Evolutionary conservation across 352 stramenopile genomes (phyloP).

Genomic region (Hyaloperonospora brassicae): DNA sequence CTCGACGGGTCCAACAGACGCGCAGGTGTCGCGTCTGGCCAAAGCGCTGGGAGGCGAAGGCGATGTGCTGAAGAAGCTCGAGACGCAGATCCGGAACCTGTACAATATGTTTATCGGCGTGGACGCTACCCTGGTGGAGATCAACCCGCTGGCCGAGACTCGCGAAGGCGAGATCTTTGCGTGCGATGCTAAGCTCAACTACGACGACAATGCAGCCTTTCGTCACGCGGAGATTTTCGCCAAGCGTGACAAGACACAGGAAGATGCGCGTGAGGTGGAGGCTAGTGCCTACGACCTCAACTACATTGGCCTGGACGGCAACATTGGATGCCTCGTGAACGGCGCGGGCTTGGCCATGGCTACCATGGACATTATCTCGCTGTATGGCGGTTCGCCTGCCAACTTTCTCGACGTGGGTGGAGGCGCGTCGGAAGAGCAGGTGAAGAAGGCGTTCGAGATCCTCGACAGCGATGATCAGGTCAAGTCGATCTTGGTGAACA

Average conservation of each 20-base stretch:
- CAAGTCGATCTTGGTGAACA: constrained; percentile 98
- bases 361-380: constrained; percentile 99
- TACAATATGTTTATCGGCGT: constrained; percentile 95
- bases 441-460: constrained; percentile 85
- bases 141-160: constrained; percentile 98
- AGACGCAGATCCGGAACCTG: constrained; percentile 78
- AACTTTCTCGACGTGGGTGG: constrained; percentile 99
- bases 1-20: constrained; percentile 82
- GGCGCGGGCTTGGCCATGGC: constrained; percentile 97
- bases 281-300: constrained; percentile 94
- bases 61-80: constrained; percentile 44
- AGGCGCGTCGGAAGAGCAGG: constrained; percentile 87
- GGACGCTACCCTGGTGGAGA: constrained; percentile 96
- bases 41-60: constrained; percentile 62
- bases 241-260: constrained; percentile 85
- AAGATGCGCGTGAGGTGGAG: constrained; percentile 94
- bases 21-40: constrained; percentile 66
- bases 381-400: constrained; percentile 93
- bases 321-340: constrained; percentile 99
- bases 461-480: constrained; percentile 89
- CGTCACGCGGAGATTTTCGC: constrained; percentile 93
- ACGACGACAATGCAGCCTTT: constrained; percentile 98
- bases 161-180: constrained; percentile 91
- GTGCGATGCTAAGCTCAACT: constrained; percentile 98
- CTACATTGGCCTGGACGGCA: constrained; percentile 98